These are phyloP conservation scores for Helminthosporium solani DNA, from an alignment of 2,329 filamentous ascomycete species.

Conservation along the genomic window DNA sequence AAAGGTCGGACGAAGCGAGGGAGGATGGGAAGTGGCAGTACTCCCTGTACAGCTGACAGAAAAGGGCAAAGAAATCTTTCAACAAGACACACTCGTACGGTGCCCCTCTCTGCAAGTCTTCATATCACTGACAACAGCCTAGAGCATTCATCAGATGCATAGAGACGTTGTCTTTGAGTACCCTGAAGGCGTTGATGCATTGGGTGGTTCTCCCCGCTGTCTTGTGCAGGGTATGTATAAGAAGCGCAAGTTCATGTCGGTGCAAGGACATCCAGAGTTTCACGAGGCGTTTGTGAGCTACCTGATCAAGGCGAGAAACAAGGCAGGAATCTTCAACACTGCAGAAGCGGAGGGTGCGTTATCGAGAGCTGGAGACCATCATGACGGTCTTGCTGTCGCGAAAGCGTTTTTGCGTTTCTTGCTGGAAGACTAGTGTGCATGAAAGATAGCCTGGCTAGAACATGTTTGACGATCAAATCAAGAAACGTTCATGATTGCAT, in stretches of 20 bases:
- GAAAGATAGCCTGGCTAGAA: background rate
- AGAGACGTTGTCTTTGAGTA: conserved; percentile 69
- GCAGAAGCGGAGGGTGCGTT: conserved; percentile 69
- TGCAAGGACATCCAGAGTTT: conserved; percentile 89
- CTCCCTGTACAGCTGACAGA: conserved; percentile 66
- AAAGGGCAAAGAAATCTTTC: conserved; percentile 71
- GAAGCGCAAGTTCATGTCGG: conserved; percentile 65
- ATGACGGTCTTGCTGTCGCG: conserved; percentile 78
- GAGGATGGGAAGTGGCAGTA: conserved; percentile 82
- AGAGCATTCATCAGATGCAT: conserved; percentile 84
- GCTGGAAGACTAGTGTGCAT: conserved; percentile 50
- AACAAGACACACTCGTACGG: conserved; percentile 61
- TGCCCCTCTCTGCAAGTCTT: background rate
- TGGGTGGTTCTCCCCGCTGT: conserved; percentile 68
- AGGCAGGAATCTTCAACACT: conserved; percentile 68
- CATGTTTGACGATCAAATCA: too few species aligned
- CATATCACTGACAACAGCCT: conserved; percentile 2
- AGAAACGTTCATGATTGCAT: background rate
- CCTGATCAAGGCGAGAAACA: conserved; percentile 64
- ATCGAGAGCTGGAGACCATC: conserved; percentile 62
- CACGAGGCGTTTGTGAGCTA: conserved; percentile 69
- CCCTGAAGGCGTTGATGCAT: conserved; percentile 60
- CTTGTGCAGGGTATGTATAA: conserved; percentile 78
- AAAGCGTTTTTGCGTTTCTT: conserved; percentile 76
- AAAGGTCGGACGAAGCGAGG: conserved; percentile 64